These are phyloP conservation scores for Plasmodium gonderi DNA, from an alignment of 169 alveolate genomes.

Conservation along the genomic window DNA sequence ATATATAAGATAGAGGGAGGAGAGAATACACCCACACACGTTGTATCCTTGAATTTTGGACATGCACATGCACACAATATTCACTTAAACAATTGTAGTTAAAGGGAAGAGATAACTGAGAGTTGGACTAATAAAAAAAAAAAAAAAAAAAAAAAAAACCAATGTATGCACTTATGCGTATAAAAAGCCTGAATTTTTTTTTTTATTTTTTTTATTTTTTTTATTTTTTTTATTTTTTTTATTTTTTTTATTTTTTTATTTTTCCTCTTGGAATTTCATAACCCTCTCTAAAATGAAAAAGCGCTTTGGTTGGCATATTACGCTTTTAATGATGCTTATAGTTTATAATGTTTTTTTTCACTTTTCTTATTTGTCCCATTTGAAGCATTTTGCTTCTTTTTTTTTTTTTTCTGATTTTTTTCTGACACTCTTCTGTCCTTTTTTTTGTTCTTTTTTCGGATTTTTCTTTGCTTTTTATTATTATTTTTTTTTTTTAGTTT, in stretches of 20 bases:
- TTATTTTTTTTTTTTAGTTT: background rate
- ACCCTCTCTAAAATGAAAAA: background rate
- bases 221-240: too few relatives aligned
- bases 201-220: too few relatives aligned
- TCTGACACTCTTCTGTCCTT: too few relatives aligned
- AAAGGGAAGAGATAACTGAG: background rate
- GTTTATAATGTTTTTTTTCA: background rate
- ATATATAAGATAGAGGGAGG: background rate
- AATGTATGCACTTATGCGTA: background rate
- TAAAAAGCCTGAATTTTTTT: background rate
- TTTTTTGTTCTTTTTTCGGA: background rate
- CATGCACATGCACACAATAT: background rate
- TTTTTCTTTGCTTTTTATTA: too few relatives aligned
- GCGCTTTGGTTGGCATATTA: background rate
- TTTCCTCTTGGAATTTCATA: background rate
- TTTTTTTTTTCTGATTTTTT: too few relatives aligned
- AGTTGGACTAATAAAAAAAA: background rate
- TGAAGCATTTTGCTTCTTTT: background rate
- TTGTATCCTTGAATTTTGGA: background rate
- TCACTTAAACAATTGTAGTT: background rate
- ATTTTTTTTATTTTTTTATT: too few relatives aligned
- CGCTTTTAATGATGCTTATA: background rate
- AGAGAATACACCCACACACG: background rate
- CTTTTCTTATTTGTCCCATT: background rate
- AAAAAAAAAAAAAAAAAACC: too few relatives aligned